A percentile compares a stretch with the other conserved stretches of the same genome.
phyloP scores from a whole-genome alignment of 2,329 filamentous ascomycete species.

The Arthrobotrys entomopaga region DNA sequence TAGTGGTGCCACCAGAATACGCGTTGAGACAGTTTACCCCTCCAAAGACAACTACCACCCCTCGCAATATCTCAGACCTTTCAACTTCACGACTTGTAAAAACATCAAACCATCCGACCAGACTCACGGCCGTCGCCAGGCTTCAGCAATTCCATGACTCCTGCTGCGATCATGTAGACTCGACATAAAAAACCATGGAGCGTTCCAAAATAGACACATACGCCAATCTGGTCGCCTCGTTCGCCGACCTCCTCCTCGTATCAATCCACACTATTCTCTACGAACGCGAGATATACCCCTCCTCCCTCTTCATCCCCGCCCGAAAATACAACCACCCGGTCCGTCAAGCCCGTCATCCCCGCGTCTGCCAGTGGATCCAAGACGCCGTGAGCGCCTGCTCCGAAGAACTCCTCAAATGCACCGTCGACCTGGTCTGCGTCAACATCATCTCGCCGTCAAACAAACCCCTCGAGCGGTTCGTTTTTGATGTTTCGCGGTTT shows the following conservation, averaged over 20 bases:
- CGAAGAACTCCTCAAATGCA: slow-evolving; percentile 72
- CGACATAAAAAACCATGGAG: background rate
- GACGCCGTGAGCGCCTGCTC: slow-evolving; percentile 80
- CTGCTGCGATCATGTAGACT: too few species aligned
- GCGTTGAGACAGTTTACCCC: slow-evolving; percentile 53
- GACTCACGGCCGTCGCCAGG: too few species aligned
- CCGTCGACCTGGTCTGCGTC: slow-evolving; percentile 61
- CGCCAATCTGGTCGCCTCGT: slow-evolving; percentile 71
- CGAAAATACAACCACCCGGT: slow-evolving; percentile 86
- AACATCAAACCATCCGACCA: too few species aligned
- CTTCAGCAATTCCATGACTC: too few species aligned
- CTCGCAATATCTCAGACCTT: background rate
- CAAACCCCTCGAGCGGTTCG: slow-evolving; percentile 69
- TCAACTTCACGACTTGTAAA: too few species aligned
- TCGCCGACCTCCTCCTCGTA: slow-evolving; percentile 82
- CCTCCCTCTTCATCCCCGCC: slow-evolving; percentile 78
- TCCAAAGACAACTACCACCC: slow-evolving; percentile 22
- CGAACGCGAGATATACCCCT: slow-evolving; percentile 82
- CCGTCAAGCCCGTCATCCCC: slow-evolving; percentile 84
- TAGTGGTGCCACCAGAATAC: slow-evolving; percentile 29
- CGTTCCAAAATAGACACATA: slow-evolving; percentile 45
- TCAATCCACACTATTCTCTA: slow-evolving; percentile 87
- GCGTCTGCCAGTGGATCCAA: slow-evolving; percentile 84
- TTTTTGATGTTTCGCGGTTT: slow-evolving; percentile 69
- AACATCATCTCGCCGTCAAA: slow-evolving; percentile 61